These are phyloP conservation scores for Leccinum pallidistipes DNA, from an alignment of 1,284 basidiomycete genomes.

Conservation along the genomic window DNA sequence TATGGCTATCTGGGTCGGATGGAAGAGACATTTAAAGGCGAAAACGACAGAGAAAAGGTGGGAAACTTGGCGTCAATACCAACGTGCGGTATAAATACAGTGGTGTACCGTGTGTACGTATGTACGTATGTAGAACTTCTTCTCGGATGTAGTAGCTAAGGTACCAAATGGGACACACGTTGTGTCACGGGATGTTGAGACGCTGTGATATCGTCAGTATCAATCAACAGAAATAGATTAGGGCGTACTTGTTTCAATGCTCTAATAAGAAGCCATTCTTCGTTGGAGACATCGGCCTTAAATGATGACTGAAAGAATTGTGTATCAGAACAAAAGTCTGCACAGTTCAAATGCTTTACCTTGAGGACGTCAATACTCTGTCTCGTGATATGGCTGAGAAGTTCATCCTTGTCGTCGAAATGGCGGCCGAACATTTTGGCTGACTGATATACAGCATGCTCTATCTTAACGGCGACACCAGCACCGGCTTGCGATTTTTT, in stretches of 20 bases:
- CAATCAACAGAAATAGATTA: neutral
- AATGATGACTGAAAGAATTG: conserved; percentile 64
- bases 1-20: conserved; percentile 8
- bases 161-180: neutral
- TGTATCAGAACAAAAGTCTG: conserved; percentile 5
- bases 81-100: conserved; percentile 35
- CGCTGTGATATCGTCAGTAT: conserved; percentile 31
- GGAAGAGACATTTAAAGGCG: conserved; percentile 23
- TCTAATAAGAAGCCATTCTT: conserved; percentile 96
- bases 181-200: conserved; percentile 46
- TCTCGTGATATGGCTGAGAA: conserved; percentile 89
- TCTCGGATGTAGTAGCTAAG: conserved; percentile 4
- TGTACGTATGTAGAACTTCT: conserved; percentile 24
- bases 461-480: conserved; percentile 98
- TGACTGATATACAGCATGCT: conserved; percentile 94
- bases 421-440: conserved; percentile 93
- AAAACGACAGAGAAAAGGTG: neutral
- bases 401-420: conserved; percentile 96
- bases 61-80: neutral
- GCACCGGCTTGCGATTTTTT: conserved; percentile 93
- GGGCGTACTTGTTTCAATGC: conserved; percentile 79
- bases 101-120: conserved; percentile 9
- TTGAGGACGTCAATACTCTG: conserved; percentile 95
- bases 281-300: conserved; percentile 86
- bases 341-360: conserved; percentile 41